These are phyloP conservation scores for Pseudogymnoascus sp. DNA, from an alignment of 2,329 filamentous ascomycete genomes.

Conservation along the genomic window DNA sequence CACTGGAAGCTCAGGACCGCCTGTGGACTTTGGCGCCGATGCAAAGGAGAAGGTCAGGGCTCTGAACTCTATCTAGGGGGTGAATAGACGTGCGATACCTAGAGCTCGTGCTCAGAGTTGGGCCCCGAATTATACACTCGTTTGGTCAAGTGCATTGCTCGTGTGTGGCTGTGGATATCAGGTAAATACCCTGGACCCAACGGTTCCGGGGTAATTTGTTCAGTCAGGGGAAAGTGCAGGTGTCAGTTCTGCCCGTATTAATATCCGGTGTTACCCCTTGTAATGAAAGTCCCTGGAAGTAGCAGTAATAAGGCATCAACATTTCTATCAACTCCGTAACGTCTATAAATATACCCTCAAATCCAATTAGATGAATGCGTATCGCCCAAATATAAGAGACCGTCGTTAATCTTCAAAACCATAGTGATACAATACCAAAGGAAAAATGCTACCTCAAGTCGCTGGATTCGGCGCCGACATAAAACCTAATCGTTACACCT, in stretches of 20 bases:
- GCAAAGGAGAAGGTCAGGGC: conserved; percentile 18
- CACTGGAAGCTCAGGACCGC: conserved; percentile 13
- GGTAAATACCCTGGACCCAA: not conserved
- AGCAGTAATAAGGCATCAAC: not conserved
- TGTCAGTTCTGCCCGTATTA: not conserved
- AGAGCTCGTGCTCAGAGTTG: not conserved
- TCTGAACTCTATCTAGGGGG: conserved; percentile 3
- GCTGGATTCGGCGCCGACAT: not conserved
- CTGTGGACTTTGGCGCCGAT: conserved; percentile 17
- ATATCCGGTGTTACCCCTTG: not conserved
- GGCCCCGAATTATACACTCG: not conserved
- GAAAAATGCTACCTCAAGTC: not conserved
- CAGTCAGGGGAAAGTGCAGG: not conserved
- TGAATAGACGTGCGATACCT: not conserved
- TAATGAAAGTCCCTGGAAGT: not conserved
- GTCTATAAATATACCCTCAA: not conserved
- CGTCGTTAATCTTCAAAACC: not conserved
- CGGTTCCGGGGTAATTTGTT: not conserved
- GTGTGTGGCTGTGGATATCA: not conserved
- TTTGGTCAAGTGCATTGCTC: not conserved
- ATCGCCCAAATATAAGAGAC: not conserved
- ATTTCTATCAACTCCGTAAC: not conserved
- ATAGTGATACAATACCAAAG: not conserved
- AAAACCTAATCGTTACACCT: not conserved
- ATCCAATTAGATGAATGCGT: not conserved